phyloP scores from a whole-genome alignment of 768 basidiomycete genomes.

The Suillus variegatus region DNA sequence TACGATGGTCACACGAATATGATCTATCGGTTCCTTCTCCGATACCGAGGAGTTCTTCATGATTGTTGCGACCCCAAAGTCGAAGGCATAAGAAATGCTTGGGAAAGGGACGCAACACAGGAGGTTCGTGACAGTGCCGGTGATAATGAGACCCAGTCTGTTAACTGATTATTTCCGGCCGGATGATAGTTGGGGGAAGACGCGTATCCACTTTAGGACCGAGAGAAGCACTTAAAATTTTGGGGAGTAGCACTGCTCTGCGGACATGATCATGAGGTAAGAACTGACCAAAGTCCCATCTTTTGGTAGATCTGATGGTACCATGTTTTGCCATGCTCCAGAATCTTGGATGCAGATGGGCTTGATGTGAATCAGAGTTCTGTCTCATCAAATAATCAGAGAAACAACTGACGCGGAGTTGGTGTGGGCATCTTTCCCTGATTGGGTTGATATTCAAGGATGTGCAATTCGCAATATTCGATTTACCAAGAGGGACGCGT shows the following conservation, averaged over 20 bases:
- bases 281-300: not conserved
- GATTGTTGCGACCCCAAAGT: not conserved
- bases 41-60: not conserved
- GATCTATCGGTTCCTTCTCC: not conserved
- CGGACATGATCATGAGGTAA: not conserved
- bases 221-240: not conserved
- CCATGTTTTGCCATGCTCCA: conserved; percentile 4
- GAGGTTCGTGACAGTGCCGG: conserved; percentile 3
- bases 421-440: conserved; percentile 1
- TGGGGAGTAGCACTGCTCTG: not conserved
- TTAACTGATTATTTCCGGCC: not conserved
- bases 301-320: conserved; percentile 1
- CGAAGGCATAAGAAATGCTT: conserved; percentile 2
- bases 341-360: not conserved
- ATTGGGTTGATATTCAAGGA: not conserved
- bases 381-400: conserved; percentile 4
- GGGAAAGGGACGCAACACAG: not conserved
- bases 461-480: not conserved
- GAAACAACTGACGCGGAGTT: conserved; percentile 2
- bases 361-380: not conserved
- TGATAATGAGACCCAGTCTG: not conserved
- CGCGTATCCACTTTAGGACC: not conserved
- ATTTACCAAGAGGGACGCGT: not conserved
- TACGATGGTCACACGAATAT: not conserved
- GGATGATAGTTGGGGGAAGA: not conserved